phyloP scores from a whole-genome alignment of 2,329 filamentous ascomycete genomes.

The Ophiocordyceps camponoti-saundersi region DNA sequence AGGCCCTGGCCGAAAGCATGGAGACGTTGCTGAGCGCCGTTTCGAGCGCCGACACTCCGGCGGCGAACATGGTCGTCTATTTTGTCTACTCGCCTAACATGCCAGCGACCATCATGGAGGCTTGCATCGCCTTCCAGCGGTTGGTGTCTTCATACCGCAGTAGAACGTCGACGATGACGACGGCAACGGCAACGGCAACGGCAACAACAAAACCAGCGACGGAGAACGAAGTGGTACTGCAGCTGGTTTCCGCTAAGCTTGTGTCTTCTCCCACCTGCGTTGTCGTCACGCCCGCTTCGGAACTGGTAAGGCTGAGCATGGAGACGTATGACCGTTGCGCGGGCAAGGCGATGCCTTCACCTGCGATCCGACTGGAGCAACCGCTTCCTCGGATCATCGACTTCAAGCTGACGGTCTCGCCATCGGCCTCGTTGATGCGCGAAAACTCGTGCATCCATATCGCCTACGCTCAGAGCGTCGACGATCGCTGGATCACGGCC shows the following conservation, averaged over 20 bases:
- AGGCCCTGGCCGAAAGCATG: slow-evolving; percentile 30
- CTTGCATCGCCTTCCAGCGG: slow-evolving; percentile 57
- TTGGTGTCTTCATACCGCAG: slow-evolving; percentile 45
- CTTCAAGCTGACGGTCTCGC: slow-evolving; percentile 52
- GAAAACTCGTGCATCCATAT: slow-evolving; percentile 71
- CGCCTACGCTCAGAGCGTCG: slow-evolving; percentile 59
- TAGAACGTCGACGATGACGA: slow-evolving; percentile 13
- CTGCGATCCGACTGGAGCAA: slow-evolving; percentile 57
- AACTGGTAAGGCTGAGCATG: slow-evolving; percentile 47
- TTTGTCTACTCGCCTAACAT: slow-evolving; percentile 54
- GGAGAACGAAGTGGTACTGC: slow-evolving; percentile 54
- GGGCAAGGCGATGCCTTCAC: slow-evolving; percentile 40
- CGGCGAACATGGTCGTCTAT: slow-evolving; percentile 57
- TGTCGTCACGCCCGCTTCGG: slow-evolving; percentile 41
- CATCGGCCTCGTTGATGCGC: slow-evolving; percentile 55
- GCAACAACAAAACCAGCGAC: no score
- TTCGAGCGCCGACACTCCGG: slow-evolving; percentile 20
- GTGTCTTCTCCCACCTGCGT: slow-evolving; percentile 46
- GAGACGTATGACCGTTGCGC: slow-evolving; percentile 67
- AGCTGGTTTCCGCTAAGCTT: slow-evolving; percentile 54
- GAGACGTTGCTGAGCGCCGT: slow-evolving; percentile 29
- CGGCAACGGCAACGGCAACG: no score
- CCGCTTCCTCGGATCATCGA: slow-evolving; percentile 53
- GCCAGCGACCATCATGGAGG: slow-evolving; percentile 45
- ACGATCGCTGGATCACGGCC: slow-evolving; percentile 62